A percentile compares a stretch with the other conserved stretches of the same genome.
phyloP scores from a whole-genome alignment of 2,329 filamentous ascomycete genomes.

The Tolypocladium nubicola region DNA sequence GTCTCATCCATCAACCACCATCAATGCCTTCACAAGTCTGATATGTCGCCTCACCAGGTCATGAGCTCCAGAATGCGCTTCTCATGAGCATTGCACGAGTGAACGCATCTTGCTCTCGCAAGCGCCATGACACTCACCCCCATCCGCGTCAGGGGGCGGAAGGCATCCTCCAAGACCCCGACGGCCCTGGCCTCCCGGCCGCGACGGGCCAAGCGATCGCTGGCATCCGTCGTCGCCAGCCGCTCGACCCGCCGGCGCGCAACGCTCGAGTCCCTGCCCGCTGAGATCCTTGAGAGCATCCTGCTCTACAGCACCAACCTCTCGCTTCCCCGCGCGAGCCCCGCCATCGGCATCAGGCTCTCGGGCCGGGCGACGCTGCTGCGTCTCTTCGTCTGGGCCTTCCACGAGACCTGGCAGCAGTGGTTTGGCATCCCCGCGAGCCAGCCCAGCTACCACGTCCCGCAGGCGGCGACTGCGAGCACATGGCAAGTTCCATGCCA shows the following conservation, averaged over 20 bases:
- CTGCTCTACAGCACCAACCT: conserved; percentile 39
- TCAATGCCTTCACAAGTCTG: not conserved
- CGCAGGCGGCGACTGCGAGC: not conserved
- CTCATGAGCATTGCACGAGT: not conserved
- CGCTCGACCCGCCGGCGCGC: conserved; percentile 14
- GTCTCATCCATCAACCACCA: not conserved
- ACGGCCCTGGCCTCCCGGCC: conserved; percentile 2
- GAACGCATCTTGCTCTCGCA: not conserved
- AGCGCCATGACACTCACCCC: conserved; percentile 36
- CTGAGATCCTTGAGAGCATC: conserved; percentile 43
- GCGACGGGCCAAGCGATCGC: conserved; percentile 17
- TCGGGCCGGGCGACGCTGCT: conserved; percentile 28
- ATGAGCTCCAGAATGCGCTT: not conserved
- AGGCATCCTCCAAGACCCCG: conserved; percentile 9
- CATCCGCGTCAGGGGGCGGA: conserved; percentile 33
- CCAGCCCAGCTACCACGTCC: conserved; percentile 7
- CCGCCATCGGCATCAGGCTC: conserved; percentile 33
- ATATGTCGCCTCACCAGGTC: not conserved
- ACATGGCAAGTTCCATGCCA: conserved; percentile 7
- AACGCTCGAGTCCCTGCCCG: conserved; percentile 29
- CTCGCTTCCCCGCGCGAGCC: conserved; percentile 33
- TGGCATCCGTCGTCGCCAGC: conserved; percentile 18
- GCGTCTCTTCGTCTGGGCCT: conserved; percentile 24
- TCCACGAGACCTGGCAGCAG: conserved; percentile 27
- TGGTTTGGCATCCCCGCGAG: conserved; percentile 20